Percentiles rank a stretch among this genome's conserved stretches.
Evolutionary conservation across 768 basidiomycete species (phyloP).

Genomic region (Pleurotus salmoneostramineus): DNA sequence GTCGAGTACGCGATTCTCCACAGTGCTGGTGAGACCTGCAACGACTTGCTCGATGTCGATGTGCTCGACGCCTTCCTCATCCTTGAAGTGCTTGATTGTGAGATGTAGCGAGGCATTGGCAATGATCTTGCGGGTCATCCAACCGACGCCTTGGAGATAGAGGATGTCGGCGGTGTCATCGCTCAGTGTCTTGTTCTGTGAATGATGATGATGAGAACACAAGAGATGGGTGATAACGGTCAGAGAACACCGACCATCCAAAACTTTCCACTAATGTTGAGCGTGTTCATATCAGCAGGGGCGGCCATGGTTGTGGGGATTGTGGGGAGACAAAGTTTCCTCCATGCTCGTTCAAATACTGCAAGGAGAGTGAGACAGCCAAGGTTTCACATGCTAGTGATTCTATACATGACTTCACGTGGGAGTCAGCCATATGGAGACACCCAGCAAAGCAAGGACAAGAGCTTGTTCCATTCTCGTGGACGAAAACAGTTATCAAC

Average conservation of each 20-base stretch:
- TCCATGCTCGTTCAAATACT: background rate
- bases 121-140: constrained; percentile 68
- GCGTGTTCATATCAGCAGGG: constrained; percentile 54
- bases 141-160: constrained; percentile 65
- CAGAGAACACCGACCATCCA: constrained; percentile 43
- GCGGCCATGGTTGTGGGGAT: constrained; percentile 50
- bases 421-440: constrained; percentile 2
- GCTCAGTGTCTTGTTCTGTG: constrained; percentile 66
- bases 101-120: constrained; percentile 53
- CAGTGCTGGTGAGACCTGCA: constrained; percentile 54
- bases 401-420: constrained; percentile 1
- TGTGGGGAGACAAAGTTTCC: background rate
- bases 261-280: constrained; percentile 59
- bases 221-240: background rate
- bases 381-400: background rate
- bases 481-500: background rate
- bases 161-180: constrained; percentile 63
- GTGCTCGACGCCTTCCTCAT: constrained; percentile 54
- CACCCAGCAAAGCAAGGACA: background rate
- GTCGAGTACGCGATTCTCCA: constrained; percentile 53
- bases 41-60: constrained; percentile 66
- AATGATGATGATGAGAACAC: background rate
- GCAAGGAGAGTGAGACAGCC: too few relatives aligned
- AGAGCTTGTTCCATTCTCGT: background rate
- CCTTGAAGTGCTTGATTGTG: constrained; percentile 58